Conservation (phyloP, 2,329 filamentous ascomycete species). For the Ophiostoma sp. region DNA sequence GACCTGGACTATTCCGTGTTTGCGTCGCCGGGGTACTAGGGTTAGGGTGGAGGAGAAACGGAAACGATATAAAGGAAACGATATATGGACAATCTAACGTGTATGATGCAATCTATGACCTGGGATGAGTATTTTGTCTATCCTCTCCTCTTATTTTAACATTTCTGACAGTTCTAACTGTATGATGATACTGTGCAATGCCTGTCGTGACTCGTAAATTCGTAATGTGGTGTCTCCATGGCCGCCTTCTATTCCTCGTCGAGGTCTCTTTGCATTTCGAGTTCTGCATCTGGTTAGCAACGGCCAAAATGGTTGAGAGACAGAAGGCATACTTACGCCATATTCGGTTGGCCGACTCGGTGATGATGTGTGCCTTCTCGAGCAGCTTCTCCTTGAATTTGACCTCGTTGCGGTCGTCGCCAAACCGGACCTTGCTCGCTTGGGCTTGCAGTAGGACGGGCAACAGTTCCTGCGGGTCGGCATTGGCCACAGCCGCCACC, state of each 20-base stretch:
- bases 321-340: slow-evolving; percentile 57
- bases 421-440: slow-evolving; percentile 60
- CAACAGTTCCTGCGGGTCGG: slow-evolving; percentile 65
- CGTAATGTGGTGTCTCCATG: background rate
- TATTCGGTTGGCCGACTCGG: slow-evolving; percentile 66
- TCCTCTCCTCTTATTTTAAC: slow-evolving; percentile 10
- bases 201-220: background rate
- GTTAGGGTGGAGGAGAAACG: no score
- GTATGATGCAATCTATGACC: slow-evolving; percentile 12
- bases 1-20: slow-evolving; percentile 29
- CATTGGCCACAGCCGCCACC: slow-evolving; percentile 67
- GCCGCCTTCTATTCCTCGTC: slow-evolving; percentile 25
- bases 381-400: slow-evolving; percentile 22
- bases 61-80: background rate
- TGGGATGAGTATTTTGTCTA: slow-evolving; percentile 6
- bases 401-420: slow-evolving; percentile 18
- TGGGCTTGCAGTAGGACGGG: slow-evolving; percentile 70
- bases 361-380: slow-evolving; percentile 65
- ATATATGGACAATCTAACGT: background rate
- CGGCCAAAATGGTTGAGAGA: background rate
- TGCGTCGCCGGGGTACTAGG: slow-evolving; percentile 18
- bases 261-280: slow-evolving; percentile 32
- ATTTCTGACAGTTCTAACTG: background rate
- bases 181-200: background rate
- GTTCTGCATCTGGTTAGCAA: slow-evolving; percentile 27